Base-by-base conservation (phyloP, 208 protist genomes). In the Trichomonas tenax region DNA sequence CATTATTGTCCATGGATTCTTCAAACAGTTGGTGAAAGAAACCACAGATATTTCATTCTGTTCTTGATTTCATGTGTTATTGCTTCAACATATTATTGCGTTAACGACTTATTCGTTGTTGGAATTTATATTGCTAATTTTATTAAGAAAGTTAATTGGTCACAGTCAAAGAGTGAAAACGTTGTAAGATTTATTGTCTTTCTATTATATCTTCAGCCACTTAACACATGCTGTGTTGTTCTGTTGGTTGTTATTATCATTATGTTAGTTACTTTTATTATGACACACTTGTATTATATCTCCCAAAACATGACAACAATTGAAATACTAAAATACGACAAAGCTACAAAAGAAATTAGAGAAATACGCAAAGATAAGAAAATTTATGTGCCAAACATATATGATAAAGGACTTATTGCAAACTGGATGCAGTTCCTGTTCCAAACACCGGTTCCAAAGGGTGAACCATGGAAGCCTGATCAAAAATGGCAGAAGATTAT, bases 1-100 rank as follows among this genome's bases (percentile, higher is more conserved):
- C 86, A 93, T 93, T 93, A 93, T 51, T 93, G 86, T 93, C 86
- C 40, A 10, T 93, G 86, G 86, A 26, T 93, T 93, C 17, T 93
- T 17, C 17, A 8, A 34, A 8, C 86, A 93, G 51, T 93, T 93
- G 86, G 86, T 38, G 86, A 93, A 51, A 48, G 86, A 51, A 93
- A 23, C 14, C 86, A 93, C 46, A 17, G 40, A 38, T 51, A 38
- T 93, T 93, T 93, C 44, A 49, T 93, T 49, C 26, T 93, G 6
- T 93, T 93, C 44, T 36, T 93, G 3, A 38, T 93, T 38, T 23
- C 44, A 38, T 23, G n/a, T 51, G 46, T 93, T 26, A 36, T 93
- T 58, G 86, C 34, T 26, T 23, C 86, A 38, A 41, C 40, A 26
- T 93, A 51, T 93, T n/a, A 38, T 38, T 23, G 40, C 0, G n/a